Conservation (phyloP, 75 land plant species). For the Cryptomeria japonica region DNA sequence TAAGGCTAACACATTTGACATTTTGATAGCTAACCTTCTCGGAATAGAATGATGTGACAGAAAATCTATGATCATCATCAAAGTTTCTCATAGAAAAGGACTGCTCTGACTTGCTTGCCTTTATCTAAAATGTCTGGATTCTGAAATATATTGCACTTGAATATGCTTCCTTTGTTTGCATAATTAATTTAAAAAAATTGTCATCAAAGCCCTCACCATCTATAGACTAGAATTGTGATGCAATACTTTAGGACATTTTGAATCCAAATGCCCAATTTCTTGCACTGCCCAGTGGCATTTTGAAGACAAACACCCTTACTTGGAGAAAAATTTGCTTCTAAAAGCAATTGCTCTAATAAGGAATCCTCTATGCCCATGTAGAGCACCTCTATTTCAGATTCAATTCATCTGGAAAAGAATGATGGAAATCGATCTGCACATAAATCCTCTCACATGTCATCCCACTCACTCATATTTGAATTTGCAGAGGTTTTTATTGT, state of each 20-base stretch:
- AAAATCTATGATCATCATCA: background rate
- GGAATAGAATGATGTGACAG: background rate
- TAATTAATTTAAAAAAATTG: background rate
- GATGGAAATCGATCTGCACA: background rate
- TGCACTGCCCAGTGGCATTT: background rate
- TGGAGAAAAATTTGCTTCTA: background rate
- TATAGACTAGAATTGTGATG: background rate
- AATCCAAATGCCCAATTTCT: background rate
- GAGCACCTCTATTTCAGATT: background rate
- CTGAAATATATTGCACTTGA: background rate
- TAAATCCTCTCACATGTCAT: background rate
- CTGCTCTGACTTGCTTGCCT: background rate
- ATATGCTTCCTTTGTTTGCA: background rate
- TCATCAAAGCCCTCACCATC: background rate
- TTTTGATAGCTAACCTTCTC: background rate
- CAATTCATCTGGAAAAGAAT: background rate
- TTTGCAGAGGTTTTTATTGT: background rate
- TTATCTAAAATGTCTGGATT: background rate
- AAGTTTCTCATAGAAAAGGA: background rate
- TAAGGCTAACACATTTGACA: background rate
- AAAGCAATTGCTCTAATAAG: background rate
- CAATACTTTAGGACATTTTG: background rate
- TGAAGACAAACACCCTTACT: background rate
- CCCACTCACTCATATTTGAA: too few species aligned
- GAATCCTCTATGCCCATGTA: background rate